Conservation (phyloP, 805 yeast genomes). For the Metschnikowia lachancei region DNA sequence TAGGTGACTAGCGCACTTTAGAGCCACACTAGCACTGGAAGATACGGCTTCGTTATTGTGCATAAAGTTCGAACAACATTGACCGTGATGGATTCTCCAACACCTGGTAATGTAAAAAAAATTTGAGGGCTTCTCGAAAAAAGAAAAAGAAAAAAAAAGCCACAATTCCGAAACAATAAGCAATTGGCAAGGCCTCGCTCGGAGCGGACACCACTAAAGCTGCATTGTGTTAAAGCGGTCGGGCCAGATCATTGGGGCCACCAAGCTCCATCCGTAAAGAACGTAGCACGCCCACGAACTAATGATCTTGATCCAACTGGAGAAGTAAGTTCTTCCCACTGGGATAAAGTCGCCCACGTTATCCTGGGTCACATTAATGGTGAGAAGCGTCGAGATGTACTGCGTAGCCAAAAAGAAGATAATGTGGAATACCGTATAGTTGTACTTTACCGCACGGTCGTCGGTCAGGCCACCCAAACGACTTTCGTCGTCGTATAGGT, state of each 20-base stretch:
- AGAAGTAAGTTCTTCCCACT: conserved; percentile 94
- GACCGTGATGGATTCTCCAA: too few relatives aligned
- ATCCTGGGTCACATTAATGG: conserved; percentile 85
- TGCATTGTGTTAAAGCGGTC: conserved; percentile 58
- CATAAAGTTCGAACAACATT: too few relatives aligned
- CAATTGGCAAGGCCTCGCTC: too few relatives aligned
- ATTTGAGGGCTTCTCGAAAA: too few relatives aligned
- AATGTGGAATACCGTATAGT: conserved; percentile 82
- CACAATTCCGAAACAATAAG: too few relatives aligned
- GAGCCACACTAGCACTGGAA: too few relatives aligned
- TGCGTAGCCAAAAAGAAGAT: conserved; percentile 95
- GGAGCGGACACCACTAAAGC: too few relatives aligned
- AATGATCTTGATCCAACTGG: conserved; percentile 89
- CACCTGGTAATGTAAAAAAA: too few relatives aligned
- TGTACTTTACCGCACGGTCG: conserved; percentile 69
- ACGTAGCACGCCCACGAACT: conserved; percentile 90
- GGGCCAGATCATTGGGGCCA: conserved; percentile 89
- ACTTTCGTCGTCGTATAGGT: conserved; percentile 50
- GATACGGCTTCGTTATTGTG: too few relatives aligned
- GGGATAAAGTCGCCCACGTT: conserved; percentile 89
- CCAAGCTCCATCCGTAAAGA: conserved; percentile 83
- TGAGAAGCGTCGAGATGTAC: conserved; percentile 89
- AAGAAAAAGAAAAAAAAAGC: too few relatives aligned
- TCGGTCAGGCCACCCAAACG: conserved; percentile 47
- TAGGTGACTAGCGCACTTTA: too few relatives aligned